Evolutionary conservation across 371 early-diverging fungal genomes (phyloP), one percentile per base, ranked within the genome.

Genomic region (Actinomortierella ambigua): DNA sequence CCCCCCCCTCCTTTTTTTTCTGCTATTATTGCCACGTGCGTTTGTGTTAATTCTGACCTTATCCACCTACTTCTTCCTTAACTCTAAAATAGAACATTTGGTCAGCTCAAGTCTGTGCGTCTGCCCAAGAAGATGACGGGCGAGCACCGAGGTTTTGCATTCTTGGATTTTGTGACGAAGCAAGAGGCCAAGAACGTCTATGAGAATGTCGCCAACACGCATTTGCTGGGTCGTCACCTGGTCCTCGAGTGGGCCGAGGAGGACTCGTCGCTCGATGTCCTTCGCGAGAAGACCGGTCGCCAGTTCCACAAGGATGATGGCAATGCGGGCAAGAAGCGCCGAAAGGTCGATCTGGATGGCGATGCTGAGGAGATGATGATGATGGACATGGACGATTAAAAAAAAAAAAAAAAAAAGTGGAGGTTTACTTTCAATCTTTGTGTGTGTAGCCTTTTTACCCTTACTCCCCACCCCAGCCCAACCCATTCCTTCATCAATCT

Each of bases 191-290:
- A 91, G 77, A 87, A 88, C 60, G 98, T 95, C n/a, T 90, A 91
- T 69, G 90, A 93, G 51, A 82, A 92, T 23, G 88, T 99, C 78
- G 80, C 83, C 44, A 90, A 88, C 73, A 98, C 99, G 40, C 99
- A 99, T 85, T 88, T 99, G 84, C 98, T 98, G 69, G 99, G 99
- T 41, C 90, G 99, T 57, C 97, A 97, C 67, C 76, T 99, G 75
- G 98, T 99, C 11, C 78, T 99, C 34, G 97, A 98, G 79, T 98
- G 93, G 92, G 98, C 98, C 4, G 85, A 95, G 65, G 93, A 94
- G 43, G 95, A 93, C 23, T 81, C 84, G 29, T 76, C 76, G 28
- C 76, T 88, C 47, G 88, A 87, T 27, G 79, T 83, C 9, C 67
- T 88, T 42, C 79, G 90, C 63, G 85, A 88, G 65, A 91, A 91